Evolutionary conservation across 2,329 filamentous ascomycete species (phyloP).

Genomic region (Cladosporium phlei): DNA sequence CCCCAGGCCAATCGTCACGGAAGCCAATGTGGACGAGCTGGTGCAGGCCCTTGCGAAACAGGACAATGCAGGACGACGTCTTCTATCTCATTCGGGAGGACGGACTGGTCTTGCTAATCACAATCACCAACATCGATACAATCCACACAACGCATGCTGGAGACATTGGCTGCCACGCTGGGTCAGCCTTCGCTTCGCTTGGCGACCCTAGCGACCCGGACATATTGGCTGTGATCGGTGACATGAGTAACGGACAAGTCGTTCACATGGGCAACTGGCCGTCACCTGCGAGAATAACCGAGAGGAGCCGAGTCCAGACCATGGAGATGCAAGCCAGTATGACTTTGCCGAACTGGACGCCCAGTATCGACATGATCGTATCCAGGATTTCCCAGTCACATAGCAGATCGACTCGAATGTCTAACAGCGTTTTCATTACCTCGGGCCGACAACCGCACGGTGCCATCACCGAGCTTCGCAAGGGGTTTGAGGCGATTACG

Average conservation of each 20-base stretch:
- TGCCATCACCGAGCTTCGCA: conserved; percentile 39
- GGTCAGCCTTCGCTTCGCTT: conserved; percentile 71
- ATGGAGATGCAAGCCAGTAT: conserved; percentile 50
- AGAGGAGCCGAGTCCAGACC: conserved; percentile 53
- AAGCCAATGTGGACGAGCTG: conserved; percentile 66
- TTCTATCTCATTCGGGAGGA: conserved; percentile 88
- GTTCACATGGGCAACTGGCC: conserved; percentile 27
- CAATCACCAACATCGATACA: conserved; percentile 56
- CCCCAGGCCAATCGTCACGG: conserved; percentile 23
- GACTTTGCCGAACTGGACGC: conserved; percentile 58
- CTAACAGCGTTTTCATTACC: conserved; percentile 34
- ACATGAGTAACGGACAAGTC: conserved; percentile 62
- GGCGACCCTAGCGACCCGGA: conserved; percentile 62
- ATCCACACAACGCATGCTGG: conserved; percentile 53
- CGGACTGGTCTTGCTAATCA: conserved; percentile 69
- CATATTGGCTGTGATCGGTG: conserved; percentile 73
- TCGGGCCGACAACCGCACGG: conserved; percentile 43
- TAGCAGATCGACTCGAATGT: conserved; percentile 16
- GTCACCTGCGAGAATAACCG: conserved; percentile 24
- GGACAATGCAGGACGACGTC: conserved; percentile 63
- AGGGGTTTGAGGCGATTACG: conserved; percentile 38
- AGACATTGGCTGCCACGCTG: conserved; percentile 67
- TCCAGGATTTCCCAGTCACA: conserved; percentile 25
- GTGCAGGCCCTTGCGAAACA: conserved; percentile 69
- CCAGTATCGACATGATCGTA: conserved; percentile 46